Percentiles rank a stretch among this genome's conserved stretches.
These are phyloP conservation scores for Cercophora samala DNA, from an alignment of 495 filamentous ascomycete species.

Conservation along the genomic window DNA sequence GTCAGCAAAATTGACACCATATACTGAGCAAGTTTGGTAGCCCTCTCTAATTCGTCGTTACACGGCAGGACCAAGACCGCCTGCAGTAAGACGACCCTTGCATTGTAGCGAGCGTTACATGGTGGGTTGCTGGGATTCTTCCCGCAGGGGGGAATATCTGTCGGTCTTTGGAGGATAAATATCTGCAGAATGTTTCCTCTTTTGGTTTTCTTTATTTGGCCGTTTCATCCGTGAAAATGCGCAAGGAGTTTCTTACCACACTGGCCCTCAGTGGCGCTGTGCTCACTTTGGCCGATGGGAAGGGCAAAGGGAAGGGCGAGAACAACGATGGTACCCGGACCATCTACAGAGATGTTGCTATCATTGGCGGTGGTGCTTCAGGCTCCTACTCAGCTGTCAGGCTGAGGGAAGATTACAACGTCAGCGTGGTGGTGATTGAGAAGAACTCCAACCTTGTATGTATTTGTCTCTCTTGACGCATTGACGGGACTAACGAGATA, in stretches of 20 bases:
- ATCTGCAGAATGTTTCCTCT: neutral
- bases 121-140: neutral
- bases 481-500: constrained; percentile 7
- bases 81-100: neutral
- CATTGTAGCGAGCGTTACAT: neutral
- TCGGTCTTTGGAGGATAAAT: neutral
- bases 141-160: neutral
- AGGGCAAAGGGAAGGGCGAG: neutral
- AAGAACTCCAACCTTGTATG: constrained; percentile 39
- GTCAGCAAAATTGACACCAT: neutral
- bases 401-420: constrained; percentile 39
- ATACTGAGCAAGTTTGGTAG: neutral
- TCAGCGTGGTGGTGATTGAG: constrained; percentile 44
- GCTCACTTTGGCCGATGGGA: neutral
- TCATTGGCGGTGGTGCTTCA: constrained; percentile 48
- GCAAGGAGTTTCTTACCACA: neutral
- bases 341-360: constrained; percentile 39
- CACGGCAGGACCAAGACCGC: neutral
- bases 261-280: neutral
- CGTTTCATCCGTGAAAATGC: neutral
- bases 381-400: constrained; percentile 48
- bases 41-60: neutral
- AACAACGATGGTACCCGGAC: neutral
- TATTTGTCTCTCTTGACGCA: constrained; percentile 10
- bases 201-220: no score